Evolutionary conservation across 352 stramenopile species (phyloP).

Genomic region (Albugo laibachii): DNA sequence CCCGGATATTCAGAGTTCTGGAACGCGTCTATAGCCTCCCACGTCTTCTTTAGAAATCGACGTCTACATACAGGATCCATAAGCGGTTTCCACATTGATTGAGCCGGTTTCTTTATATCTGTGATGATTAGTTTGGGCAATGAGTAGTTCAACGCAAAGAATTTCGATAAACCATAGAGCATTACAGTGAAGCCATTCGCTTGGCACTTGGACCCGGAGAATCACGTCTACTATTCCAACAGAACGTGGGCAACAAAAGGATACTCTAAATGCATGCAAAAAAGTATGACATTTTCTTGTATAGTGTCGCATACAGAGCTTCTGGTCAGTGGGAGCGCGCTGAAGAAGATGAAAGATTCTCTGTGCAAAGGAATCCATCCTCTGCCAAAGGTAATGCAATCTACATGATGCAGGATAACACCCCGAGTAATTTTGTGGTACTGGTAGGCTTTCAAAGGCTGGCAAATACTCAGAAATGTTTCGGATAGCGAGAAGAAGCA

Average conservation of each 20-base stretch:
- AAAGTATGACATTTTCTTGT: background rate
- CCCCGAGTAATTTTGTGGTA: background rate
- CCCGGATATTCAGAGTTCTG: conserved; percentile 10
- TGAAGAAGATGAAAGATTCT: conserved; percentile 48
- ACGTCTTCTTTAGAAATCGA: too few relatives aligned
- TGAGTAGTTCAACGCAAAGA: conserved; percentile 73
- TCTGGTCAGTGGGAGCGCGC: conserved; percentile 45
- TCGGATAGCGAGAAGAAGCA: conserved; percentile 43
- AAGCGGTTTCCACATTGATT: too few relatives aligned
- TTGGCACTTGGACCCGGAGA: conserved; percentile 45
- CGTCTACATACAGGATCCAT: too few relatives aligned
- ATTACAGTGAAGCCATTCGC: conserved; percentile 57
- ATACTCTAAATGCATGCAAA: too few relatives aligned
- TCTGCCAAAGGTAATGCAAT: conserved; percentile 33
- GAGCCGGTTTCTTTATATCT: too few relatives aligned
- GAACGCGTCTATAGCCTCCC: too few relatives aligned
- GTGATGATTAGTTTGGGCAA: conserved; percentile 30
- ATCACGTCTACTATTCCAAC: conserved; percentile 76
- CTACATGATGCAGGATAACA: background rate
- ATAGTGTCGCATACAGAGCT: conserved; percentile 48
- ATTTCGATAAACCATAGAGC: conserved; percentile 53
- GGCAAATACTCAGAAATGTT: conserved; percentile 58
- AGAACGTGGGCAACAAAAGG: conserved; percentile 15
- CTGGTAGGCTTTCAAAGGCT: conserved; percentile 34
- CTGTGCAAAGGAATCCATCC: conserved; percentile 38